Evolutionary conservation across 2,329 filamentous ascomycete species (phyloP).

Genomic region (Cladosporium austrohemisphaericum): DNA sequence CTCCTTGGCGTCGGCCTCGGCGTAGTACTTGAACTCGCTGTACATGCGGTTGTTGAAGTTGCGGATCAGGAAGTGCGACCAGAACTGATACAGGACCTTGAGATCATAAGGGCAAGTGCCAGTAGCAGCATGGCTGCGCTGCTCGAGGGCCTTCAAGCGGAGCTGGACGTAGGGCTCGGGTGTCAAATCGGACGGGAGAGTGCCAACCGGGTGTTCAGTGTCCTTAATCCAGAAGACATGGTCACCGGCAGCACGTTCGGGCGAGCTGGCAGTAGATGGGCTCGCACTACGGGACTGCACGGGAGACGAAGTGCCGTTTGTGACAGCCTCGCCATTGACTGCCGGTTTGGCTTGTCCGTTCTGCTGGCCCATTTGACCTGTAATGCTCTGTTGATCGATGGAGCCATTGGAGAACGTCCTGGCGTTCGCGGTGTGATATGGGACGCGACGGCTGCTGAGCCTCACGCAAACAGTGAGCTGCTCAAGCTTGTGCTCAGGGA

Average conservation of each 20-base stretch:
- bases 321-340: slow-evolving; percentile 33
- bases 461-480: slow-evolving; percentile 52
- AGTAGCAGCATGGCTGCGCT: slow-evolving; percentile 44
- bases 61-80: slow-evolving; percentile 67
- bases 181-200: slow-evolving; percentile 42
- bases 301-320: slow-evolving; percentile 23
- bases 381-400: slow-evolving; percentile 51
- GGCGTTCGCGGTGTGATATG: slow-evolving; percentile 40
- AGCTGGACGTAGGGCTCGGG: slow-evolving; percentile 49
- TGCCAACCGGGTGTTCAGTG: slow-evolving; percentile 41
- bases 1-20: slow-evolving; percentile 59
- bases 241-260: slow-evolving; percentile 18
- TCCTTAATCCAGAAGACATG: slow-evolving; percentile 52
- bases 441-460: slow-evolving; percentile 28
- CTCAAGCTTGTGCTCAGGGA: slow-evolving; percentile 52
- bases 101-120: slow-evolving; percentile 54
- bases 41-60: slow-evolving; percentile 76
- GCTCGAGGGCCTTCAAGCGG: slow-evolving; percentile 47
- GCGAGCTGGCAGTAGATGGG: slow-evolving; percentile 18
- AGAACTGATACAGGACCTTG: slow-evolving; percentile 69
- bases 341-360: slow-evolving; percentile 36
- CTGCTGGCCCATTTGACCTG: slow-evolving; percentile 44
- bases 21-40: slow-evolving; percentile 65
- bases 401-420: slow-evolving; percentile 55
- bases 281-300: slow-evolving; percentile 3